Base-by-base conservation (phyloP, 2,329 filamentous ascomycete species). In the Tolypocladium nubicola region DNA sequence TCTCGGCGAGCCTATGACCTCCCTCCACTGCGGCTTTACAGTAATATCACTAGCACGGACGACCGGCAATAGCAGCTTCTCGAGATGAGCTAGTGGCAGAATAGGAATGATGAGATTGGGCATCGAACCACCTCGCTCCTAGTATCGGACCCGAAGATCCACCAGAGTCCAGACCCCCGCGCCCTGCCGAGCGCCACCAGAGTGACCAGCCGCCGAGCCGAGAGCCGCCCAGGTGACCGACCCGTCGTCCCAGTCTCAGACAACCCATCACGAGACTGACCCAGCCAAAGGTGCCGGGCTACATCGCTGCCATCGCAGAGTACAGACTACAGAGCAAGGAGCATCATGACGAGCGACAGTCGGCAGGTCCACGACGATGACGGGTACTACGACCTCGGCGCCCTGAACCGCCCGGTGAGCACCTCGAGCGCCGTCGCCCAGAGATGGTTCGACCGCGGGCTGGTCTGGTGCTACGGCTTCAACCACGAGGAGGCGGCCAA, bases 381-480 rank as follows among this genome's bases (percentile, higher is more conserved):
- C 53, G 41, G 33, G 56, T 70, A 88, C 69, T 80, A 89, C 67
- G 67, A 89, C 61, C 79, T 90, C 1, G 87, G 87, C 57, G 66
- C 72, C 0, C 84, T 81, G 65, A 71, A 74, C 38, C 79, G 82
- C n/a, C 63, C 71, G 3, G 73, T 89, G 52, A 83, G 71, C 40
- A 84, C 84, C 0, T 68, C 63, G 19, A 82, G 67, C 63, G 49
- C 66, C 4, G 73, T 76, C 52, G 78, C 84, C 1, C 82, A 88
- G 65, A 72, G 63, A 8, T 91, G 88, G 88, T 90, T 89, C 67
- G 76, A 87, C 66, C 82, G 86, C 13, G 88, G 86, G 2, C 72
- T 91, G n/a, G 75, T 85, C 26, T 91, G 88, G 88, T 79, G 77
- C 49, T 91, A 87, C 68, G 85, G 76, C 26, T 92, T 92, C 74